These are phyloP conservation scores for Geotrichum candidum DNA, from an alignment of 1,139 yeast species.

Conservation along the genomic window DNA sequence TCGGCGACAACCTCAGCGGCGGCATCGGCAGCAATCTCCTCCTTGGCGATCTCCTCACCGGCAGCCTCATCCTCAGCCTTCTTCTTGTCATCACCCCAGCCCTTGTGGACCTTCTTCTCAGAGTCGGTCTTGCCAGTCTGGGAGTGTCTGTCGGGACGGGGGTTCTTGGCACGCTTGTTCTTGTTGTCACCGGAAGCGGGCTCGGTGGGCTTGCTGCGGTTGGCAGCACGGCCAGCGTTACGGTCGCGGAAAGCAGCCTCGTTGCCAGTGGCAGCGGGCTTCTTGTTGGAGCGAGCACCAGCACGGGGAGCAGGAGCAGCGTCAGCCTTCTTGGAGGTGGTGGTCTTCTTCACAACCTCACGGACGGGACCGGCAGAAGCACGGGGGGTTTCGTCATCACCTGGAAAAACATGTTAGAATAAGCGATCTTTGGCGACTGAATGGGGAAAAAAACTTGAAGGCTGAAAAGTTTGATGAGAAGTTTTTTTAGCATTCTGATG, in stretches of 20 bases:
- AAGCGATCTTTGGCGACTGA: neutral
- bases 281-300: constrained; percentile 33
- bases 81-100: constrained; percentile 72
- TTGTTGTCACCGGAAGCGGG: constrained; percentile 49
- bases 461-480: neutral
- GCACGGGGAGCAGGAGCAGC: constrained; percentile 69
- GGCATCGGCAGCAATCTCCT: constrained; percentile 42
- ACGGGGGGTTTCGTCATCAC: constrained; percentile 56
- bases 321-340: constrained; percentile 86
- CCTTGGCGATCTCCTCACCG: constrained; percentile 56
- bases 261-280: constrained; percentile 66
- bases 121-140: constrained; percentile 80
- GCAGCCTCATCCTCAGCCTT: constrained; percentile 57
- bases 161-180: constrained; percentile 45
- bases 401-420: constrained; percentile 15
- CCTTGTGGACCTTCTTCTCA: constrained; percentile 74
- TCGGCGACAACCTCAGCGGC: constrained; percentile 34
- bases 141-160: constrained; percentile 72
- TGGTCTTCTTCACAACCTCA: constrained; percentile 76
- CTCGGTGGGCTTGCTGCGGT: constrained; percentile 53
- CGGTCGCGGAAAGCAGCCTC: constrained; percentile 83
- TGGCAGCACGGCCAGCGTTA: constrained; percentile 55
- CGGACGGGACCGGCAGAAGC: constrained; percentile 45
- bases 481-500: neutral
- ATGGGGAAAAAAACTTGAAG: neutral